Evolutionary conservation across 495 filamentous ascomycete genomes (phyloP).

Genomic region (Penicillium dipodomyicola): DNA sequence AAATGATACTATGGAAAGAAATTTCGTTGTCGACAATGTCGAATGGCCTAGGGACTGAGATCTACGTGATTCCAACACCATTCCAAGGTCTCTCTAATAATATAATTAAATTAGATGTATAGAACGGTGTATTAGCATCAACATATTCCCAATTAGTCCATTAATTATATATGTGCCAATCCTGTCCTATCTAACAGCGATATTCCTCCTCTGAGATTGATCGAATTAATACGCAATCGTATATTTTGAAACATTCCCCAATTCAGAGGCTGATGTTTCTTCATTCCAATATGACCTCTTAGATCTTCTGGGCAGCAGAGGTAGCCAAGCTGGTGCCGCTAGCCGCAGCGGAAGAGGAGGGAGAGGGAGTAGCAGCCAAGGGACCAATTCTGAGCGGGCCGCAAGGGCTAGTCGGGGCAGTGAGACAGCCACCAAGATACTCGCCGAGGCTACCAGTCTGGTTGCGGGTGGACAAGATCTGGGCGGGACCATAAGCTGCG

Average conservation of each 20-base stretch:
- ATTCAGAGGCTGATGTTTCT: not conserved
- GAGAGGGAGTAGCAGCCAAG: conserved; percentile 21
- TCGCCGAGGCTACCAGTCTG: conserved; percentile 29
- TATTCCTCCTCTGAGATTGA: not conserved
- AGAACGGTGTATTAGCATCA: not conserved
- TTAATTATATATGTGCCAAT: not conserved
- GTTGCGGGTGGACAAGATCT: conserved; percentile 24
- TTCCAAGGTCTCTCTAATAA: too few relatives aligned
- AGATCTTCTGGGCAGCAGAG: not conserved
- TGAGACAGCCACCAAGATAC: conserved; percentile 29
- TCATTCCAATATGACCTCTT: not conserved
- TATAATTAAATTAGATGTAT: not conserved
- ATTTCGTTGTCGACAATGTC: too few relatives aligned
- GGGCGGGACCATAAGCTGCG: conserved; percentile 27
- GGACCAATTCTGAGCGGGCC: conserved; percentile 27
- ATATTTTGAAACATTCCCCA: not conserved
- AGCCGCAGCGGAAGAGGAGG: conserved; percentile 1
- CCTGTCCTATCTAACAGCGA: not conserved
- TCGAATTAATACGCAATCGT: not conserved
- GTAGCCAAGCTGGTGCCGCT: not conserved
- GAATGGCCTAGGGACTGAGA: too few relatives aligned
- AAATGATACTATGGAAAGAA: too few relatives aligned
- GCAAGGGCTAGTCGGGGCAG: conserved; percentile 25
- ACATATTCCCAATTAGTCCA: not conserved
- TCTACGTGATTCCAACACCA: too few relatives aligned